Evolutionary conservation across 352 stramenopile genomes (phyloP), one percentile per base, ranked within the genome.

Genomic region (Phytophthora sp.): DNA sequence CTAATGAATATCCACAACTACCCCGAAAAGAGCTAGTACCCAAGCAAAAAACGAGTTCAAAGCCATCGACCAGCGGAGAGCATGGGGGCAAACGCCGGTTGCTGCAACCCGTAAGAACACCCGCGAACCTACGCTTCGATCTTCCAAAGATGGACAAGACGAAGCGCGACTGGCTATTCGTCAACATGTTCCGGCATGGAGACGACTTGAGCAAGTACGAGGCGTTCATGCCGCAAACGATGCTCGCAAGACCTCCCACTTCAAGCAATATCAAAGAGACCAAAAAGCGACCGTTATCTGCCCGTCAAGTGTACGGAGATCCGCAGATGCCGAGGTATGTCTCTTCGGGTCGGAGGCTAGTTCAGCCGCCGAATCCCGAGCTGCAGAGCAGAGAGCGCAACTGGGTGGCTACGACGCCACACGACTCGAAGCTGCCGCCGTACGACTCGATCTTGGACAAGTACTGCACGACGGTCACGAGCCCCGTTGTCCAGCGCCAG

Each of bases 381-480:
- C 60, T 76, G 4, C 69, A 72, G 2, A 69, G 76, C 20, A 65
- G 72, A 50, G 79, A 93, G 37, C 68, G 57, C 20, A 86, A 79
- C 41, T 93, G 84, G 84, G 76, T 87, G 6, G 62, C 66, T 3
- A 72, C 59, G 15, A 88, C 70, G 0, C 63, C 67, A 1, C 70
- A 71, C 21, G 73, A 89, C 34, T 84, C 79, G 1, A 55, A 75
- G 5, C 85, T 92, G 7, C 82, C 84, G 5, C 6, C 54, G 10
- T 93, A 93, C 31, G 82, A 93, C 51, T 90, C 84, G 21, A 93
- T 93, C 31, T 49, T 93, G 12, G 84, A 93, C 69, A 91, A 89
- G 59, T 87, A 83, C 43, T 92, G 84, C 67, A 83, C 79, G 10
- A 89, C 79, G 0, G 82, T 93, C 11, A 92, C 84, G n/a, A 88